Evolutionary conservation across 2,329 filamentous ascomycete species (phyloP), one percentile per base, ranked within the genome.

Genomic region (Coniella lustricola): DNA sequence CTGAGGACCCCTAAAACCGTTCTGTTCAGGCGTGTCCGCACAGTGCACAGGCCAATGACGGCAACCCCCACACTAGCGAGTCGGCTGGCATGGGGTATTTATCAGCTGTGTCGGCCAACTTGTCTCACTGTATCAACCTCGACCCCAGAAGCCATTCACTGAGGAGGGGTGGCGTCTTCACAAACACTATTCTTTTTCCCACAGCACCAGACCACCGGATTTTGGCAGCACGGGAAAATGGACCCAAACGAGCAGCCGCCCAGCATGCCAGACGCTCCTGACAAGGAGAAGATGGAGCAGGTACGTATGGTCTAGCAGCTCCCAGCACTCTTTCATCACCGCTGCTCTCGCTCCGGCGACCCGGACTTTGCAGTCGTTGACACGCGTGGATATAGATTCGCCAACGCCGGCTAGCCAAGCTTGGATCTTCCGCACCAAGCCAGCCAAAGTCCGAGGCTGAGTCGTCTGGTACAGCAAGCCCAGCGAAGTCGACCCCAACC

Each of bases 231-330:
- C 16, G 17, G 34, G 50, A 68, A 33, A n/a, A 69, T 77, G 74
- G 73, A 77, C 55, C 66, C 72, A 13, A 69, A 69, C 62, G 67
- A 72, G 50, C 67, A 69, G 55, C 65, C 57, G 18, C 55, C 61
- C 17, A 66, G 18, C 64, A 64, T 64, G 56, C 67, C 67, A 42
- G 77, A 79, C 57, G 76, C 73, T 51, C 76, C 76, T 18, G 75
- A 79, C 57, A 72, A 74, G 59, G 74, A 78, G 60, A 77, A 75
- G 61, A 79, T 79, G 75, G 75, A 77, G 52, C 72, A 77, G 71
- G 75, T 72, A 62, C 21, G 37, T 34, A 45, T 51, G 49, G 49
- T 48, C 35, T 42, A 22, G 25, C 35, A 45, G 25, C 41, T n/a
- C 31, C 25, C 37, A 18, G 14, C 21, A 3, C 8, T 41, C 38